Evolutionary conservation across 352 stramenopile species (phyloP), one percentile per base, ranked within the genome.

Genomic region (Phytophthora foliorum): DNA sequence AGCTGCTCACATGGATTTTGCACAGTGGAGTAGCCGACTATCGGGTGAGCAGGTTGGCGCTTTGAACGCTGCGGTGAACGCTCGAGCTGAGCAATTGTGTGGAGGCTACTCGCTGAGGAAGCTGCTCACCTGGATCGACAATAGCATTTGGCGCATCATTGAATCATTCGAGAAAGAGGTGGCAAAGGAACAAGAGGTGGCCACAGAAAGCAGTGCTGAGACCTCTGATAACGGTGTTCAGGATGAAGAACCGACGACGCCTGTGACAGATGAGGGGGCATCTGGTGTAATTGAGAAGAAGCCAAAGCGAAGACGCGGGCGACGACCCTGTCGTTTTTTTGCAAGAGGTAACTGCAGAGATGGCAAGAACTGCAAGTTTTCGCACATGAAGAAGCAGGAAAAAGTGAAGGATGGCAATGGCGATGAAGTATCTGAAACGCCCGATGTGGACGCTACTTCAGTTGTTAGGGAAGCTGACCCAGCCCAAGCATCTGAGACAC

Each of bases 51-150:
- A 91, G 52, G 68, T 89, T 27, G 32, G 36, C 11, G 69, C 57
- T 17, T 29, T 91, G 24, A 81, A 75, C 21, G 42, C 16, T 9
- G 84, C 76, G 0, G 75, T 92, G 22, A 56, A 74, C 22, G 60
- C 53, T 14, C 69, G 72, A 38, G 82, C 83, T 22, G 51, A 69
- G 5, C 46, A 86, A n/a, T 52, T 90, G 25, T 44, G 74, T n/a
- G 82, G 83, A 31, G 73, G 73, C 10, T 85, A 84, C 25, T 72
- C 74, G 4, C 67, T 96, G 25, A 78, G 88, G 53, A 93, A 89
- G 53, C 52, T 94, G 48, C 66, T 96, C 45, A 96, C 86, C 24
- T 94, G 86, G 84, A 80, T 96, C 53, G 88, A 96, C 56, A 96
- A 96, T 67, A 90, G 91, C 63, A 80, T 95, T 17, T 78, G 79